phyloP scores from a whole-genome alignment of 257 asterid species.

The Primulina tabacum region DNA sequence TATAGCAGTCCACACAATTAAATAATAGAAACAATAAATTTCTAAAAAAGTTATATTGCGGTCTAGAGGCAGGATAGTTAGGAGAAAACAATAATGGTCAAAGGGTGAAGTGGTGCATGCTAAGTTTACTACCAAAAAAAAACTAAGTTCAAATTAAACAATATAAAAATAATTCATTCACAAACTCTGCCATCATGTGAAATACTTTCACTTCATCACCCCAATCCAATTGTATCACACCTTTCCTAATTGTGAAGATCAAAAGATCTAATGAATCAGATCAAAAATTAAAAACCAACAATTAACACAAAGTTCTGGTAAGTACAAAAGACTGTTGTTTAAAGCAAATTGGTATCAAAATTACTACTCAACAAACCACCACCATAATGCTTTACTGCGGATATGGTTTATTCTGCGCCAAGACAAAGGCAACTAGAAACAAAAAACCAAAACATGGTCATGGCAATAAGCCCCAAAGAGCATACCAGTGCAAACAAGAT shows the following conservation, averaged over 20 bases:
- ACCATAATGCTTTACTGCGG: constrained; percentile 6
- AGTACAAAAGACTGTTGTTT: not conserved
- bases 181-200: not conserved
- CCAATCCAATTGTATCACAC: not conserved
- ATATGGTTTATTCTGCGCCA: not conserved
- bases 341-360: not conserved
- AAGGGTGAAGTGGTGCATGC: not conserved
- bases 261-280: not conserved
- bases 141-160: not conserved
- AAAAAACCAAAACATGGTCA: constrained; percentile 6
- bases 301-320: not conserved
- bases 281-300: not conserved
- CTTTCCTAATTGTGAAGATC: not conserved
- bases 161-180: not conserved
- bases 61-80: not conserved
- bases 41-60: not conserved
- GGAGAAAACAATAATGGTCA: not conserved
- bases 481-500: constrained; percentile 81
- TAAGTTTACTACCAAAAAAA: not conserved
- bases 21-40: too few relatives aligned
- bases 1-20: not conserved
- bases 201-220: not conserved
- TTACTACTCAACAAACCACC: not conserved
- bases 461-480: constrained; percentile 11
- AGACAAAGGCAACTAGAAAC: not conserved